Base-by-base conservation (phyloP, 1,284 basidiomycete species). In the Moesziomyces sp. region DNA sequence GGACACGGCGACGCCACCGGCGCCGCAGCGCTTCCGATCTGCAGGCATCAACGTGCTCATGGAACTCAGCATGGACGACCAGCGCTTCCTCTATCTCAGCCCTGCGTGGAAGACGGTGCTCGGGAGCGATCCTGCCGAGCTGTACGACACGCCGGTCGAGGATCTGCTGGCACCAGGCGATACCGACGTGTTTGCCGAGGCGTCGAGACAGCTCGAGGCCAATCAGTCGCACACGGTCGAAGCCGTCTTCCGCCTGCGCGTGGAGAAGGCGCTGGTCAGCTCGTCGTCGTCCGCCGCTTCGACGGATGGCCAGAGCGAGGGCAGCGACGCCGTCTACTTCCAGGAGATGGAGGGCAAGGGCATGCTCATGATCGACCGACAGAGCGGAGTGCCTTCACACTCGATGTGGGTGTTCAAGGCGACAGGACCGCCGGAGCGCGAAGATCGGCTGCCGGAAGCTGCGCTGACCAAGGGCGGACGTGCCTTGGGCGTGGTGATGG, bases 381-480 rank as follows among this genome's bases (percentile, higher is more conserved):
- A 93, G 81, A 91, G 91, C 56, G 91, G 91, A 5, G 88, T 89
- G 65, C 90, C 93, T 3, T 93, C 94, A 23, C 97, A 99, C 85
- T 97, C 96, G 5, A 98, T 99, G 95, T 99, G 97, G 97, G 95
- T 98, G 45, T 90, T 97, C 83, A 94, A 93, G 80, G 93, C 96
- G 21, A 89, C 93, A 48, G 68, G 73, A 16, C 65, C 68, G 5
- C 78, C 79, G 10, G 75, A 81, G 65, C 76, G 74, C 16, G 78
- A 81, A 58, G 76, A 69, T 13, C 61, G 65, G 21, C 58, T 81
- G 50, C 63, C 64, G 3, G 72, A 70, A 16, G 58, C 49, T 7
- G 52, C 44, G 9, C 0, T 81, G 65, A 16, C 68, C 78, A 43
- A 68, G 61, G 48, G 62, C 58, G 49, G 74, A 40, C 38, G 57